phyloP scores from a whole-genome alignment of 106 monocot species.

The Posidonia australis region DNA sequence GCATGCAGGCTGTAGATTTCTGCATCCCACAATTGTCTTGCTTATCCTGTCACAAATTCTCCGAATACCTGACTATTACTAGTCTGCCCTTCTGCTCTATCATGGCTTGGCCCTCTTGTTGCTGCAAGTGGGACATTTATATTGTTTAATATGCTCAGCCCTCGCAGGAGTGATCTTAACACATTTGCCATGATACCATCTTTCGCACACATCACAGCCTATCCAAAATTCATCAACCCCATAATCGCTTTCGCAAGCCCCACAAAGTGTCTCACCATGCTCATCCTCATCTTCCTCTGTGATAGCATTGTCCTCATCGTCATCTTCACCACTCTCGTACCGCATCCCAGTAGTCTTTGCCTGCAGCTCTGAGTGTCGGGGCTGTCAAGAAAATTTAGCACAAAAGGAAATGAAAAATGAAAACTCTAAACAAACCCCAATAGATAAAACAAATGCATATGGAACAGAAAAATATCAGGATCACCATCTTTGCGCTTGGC shows the following conservation, averaged over 20 bases:
- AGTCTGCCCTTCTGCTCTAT: background rate
- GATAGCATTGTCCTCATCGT: background rate
- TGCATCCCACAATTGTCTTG: too few relatives aligned
- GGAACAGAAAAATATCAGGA: too few relatives aligned
- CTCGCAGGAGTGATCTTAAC: conserved; percentile 29
- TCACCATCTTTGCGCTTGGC: conserved; percentile 11
- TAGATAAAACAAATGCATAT: background rate
- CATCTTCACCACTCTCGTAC: conserved; percentile 5
- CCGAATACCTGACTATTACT: too few relatives aligned
- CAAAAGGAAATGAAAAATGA: background rate
- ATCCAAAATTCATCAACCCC: conserved; percentile 23
- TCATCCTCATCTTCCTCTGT: conserved; percentile 13
- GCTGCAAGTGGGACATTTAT: conserved; percentile 25
- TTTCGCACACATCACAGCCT: conserved; percentile 26
- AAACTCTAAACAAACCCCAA: background rate
- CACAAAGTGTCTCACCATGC: conserved; percentile 13
- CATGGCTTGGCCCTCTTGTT: conserved; percentile 10
- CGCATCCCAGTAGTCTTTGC: background rate
- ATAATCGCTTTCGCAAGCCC: conserved; percentile 13
- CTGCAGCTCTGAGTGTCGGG: background rate
- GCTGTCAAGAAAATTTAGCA: background rate
- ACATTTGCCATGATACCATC: conserved; percentile 29
- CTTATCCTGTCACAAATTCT: too few relatives aligned
- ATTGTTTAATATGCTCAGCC: conserved; percentile 30
- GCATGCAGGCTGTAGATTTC: too few relatives aligned